Evolutionary conservation across 2,329 filamentous ascomycete species (phyloP), one percentile per base, ranked within the genome.

Genomic region (Tolypocladium cylindrosporum): DNA sequence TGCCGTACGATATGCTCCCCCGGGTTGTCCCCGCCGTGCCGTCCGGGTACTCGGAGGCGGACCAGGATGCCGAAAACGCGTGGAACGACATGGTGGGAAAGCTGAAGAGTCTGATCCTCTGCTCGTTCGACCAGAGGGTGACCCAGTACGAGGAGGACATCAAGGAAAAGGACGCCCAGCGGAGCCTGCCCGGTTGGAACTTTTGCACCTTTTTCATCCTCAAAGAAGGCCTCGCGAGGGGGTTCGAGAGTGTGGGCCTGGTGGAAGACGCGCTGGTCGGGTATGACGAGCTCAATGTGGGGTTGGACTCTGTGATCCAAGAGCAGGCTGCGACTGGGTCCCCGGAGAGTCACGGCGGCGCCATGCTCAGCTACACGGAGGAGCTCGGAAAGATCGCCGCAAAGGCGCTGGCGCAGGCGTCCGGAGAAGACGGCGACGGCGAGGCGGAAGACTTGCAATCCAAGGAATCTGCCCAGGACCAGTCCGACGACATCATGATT

Each of bases 171-270:
- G 93, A 97, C 65, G 83, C 87, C 0, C 92, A 97, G 70, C 83
- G 93, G 53, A 86, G 79, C 40, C 75, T 99, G 21, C 94, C 94
- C 0, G 94, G 94, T 0, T 99, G 94, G 94, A 99, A 99, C 68
- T 99, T 99, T 69, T 97, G 94, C 73, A 99, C 94, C 0, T 99
- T 99, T 70, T 99, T 99, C 70, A 92, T 99, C 19, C 79, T 99
- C 10, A 99, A 99, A 68, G 94, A 99, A 71, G 94, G 94, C 0
- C 76, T 99, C 41, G 93, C 94, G 1, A 83, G 90, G 63, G 95
- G 93, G 0, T 96, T 99, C 64, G 95, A 99, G 71, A 97, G 90
- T 68, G 92, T 97, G 3, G 95, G 95, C 0, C 78, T 99, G 11
- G 90, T 97, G 10, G 94, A 99, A 68, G 94, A 99, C 78, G 93